Evolutionary conservation across 2,329 filamentous ascomycete genomes (phyloP), one percentile per base, ranked within the genome.

Genomic region (Neofusicoccum kwambonambiense): DNA sequence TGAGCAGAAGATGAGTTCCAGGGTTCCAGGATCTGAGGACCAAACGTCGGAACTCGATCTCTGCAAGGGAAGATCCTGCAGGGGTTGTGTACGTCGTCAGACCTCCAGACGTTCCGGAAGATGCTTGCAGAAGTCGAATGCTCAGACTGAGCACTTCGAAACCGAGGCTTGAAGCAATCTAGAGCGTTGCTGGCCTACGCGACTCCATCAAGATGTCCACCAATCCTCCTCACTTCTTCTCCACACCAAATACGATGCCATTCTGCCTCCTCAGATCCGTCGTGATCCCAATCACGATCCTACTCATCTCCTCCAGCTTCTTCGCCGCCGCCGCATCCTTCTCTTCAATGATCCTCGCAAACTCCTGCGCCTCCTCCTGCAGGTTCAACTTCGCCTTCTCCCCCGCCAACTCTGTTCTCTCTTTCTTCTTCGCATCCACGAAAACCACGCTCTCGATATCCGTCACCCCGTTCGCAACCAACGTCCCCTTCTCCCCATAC

Each of bases 401-500:
- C 3, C 75, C 75, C 2, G 74, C 77, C 45, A 82, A 68, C 67
- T 80, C 72, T 41, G 68, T 78, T 65, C 71, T 71, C 72, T 47
- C 60, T 69, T 83, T 82, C 9, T 69, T 79, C 72, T 74, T 77
- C n/a, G 78, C 75, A 68, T 81, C 76, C 73, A 74, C 76, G 37
- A 78, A 74, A 56, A 71, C 74, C 41, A 83, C 71, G 27, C 70
- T 75, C 49, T 75, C 74, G 52, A 83, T 80, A 67, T 83, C 81
- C 54, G 81, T 80, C 15, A 81, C 78, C 0, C 70, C 76, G 44
- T 81, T 80, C 9, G 80, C 69, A 3, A 75, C 74, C 17, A 83
- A 64, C 44, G 81, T 82, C 2, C 80, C 81, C 65, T 79, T 80
- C 68, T 82, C 77, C 12, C 81, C 81, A 67, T 80, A 83, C 1